A percentile compares a stretch with the other conserved stretches of the same genome.
These are phyloP conservation scores for Collybiopsis confluens DNA, from an alignment of 768 basidiomycete species.

Conservation along the genomic window DNA sequence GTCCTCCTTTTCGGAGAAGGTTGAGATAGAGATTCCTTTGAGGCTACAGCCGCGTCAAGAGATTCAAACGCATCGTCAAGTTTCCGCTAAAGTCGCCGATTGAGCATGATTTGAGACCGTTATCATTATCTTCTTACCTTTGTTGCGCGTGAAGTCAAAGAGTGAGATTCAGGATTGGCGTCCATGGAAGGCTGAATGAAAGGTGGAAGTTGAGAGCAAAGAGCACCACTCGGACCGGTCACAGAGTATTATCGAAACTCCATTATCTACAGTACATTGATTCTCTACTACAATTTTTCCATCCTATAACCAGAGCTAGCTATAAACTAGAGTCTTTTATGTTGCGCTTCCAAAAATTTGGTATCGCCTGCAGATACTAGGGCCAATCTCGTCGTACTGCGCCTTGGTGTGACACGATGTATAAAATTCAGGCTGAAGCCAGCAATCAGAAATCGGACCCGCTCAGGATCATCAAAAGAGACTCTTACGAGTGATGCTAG, in stretches of 20 bases:
- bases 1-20: slow-evolving; percentile 52
- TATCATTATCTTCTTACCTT: background rate
- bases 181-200: background rate
- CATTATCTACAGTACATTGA: background rate
- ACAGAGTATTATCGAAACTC: background rate
- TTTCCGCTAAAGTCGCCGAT: slow-evolving; percentile 55
- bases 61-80: slow-evolving; percentile 75
- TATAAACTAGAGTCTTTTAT: slow-evolving; percentile 30
- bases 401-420: slow-evolving; percentile 91
- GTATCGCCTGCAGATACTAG: slow-evolving; percentile 88
- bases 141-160: slow-evolving; percentile 2
- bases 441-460: slow-evolving; percentile 6
- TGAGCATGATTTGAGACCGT: background rate
- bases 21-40: slow-evolving; percentile 17
- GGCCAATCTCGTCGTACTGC: slow-evolving; percentile 91
- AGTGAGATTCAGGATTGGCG: background rate
- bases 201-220: background rate
- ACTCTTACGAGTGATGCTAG: slow-evolving; percentile 81
- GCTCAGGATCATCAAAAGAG: background rate
- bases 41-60: slow-evolving; percentile 58
- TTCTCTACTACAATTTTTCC: background rate
- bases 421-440: slow-evolving; percentile 87
- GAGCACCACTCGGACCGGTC: too few relatives aligned
- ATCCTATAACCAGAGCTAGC: background rate
- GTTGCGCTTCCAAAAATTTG: slow-evolving; percentile 91